phyloP scores from a whole-genome alignment of 108 stramenopile genomes.

The Aurantiochytrium sp. region DNA sequence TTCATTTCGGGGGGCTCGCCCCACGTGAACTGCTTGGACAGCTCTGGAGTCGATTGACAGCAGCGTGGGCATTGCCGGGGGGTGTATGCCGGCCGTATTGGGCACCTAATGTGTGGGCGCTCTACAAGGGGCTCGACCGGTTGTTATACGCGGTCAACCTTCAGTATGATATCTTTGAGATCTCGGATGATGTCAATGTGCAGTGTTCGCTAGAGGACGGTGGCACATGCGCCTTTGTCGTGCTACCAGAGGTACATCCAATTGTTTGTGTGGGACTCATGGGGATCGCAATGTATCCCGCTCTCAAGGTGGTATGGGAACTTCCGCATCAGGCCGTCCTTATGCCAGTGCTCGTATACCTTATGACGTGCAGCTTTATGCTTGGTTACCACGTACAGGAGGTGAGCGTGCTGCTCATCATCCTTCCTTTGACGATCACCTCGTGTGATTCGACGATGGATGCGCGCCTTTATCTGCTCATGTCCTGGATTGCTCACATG shows the following conservation, averaged over 20 bases:
- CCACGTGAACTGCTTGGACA: background rate
- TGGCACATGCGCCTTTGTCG: background rate
- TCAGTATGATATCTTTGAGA: background rate
- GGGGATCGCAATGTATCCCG: background rate
- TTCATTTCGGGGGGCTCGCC: background rate
- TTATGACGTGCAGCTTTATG: slow-evolving; percentile 1
- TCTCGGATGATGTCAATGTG: background rate
- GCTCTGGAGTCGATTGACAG: background rate
- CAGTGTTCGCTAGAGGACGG: background rate
- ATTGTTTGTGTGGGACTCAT: background rate
- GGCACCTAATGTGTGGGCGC: slow-evolving; percentile 2
- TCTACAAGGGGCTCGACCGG: background rate
- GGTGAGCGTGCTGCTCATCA: background rate
- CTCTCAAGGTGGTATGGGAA: background rate
- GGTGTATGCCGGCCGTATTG: background rate
- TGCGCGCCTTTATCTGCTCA: background rate
- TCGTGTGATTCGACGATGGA: slow-evolving; percentile 16
- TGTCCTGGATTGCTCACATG: background rate
- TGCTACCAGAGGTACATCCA: background rate
- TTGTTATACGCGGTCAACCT: background rate
- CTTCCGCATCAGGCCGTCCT: background rate
- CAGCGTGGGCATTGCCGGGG: background rate
- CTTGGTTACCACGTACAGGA: background rate
- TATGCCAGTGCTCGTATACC: background rate
- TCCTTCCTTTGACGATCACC: background rate